Evolutionary conservation across 495 filamentous ascomycete genomes (phyloP).

Genomic region (Echria macrotheca): DNA sequence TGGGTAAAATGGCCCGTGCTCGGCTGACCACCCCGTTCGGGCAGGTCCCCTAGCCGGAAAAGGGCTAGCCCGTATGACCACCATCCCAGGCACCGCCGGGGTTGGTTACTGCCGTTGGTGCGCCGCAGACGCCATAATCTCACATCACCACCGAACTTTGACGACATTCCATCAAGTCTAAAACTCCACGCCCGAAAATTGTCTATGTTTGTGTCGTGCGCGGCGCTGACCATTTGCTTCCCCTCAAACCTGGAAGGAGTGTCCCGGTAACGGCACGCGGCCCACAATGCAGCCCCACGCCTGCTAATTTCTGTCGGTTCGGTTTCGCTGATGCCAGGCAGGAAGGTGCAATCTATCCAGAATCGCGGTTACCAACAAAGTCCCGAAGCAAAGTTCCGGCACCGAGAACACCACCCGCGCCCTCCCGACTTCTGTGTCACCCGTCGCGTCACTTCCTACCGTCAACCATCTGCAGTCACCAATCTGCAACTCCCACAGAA

Average conservation of each 20-base stretch:
- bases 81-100: background rate
- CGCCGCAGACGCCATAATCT: conserved; percentile 3
- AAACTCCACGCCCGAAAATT: too few relatives aligned
- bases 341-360: too few relatives aligned
- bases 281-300: too few relatives aligned
- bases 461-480: background rate
- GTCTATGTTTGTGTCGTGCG: too few relatives aligned
- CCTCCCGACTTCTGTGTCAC: conserved; percentile 17
- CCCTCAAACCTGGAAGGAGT: too few relatives aligned
- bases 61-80: background rate
- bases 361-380: too few relatives aligned
- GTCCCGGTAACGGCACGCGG: too few relatives aligned
- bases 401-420: conserved; percentile 12
- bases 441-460: conserved; percentile 2
- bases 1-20: background rate
- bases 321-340: too few relatives aligned
- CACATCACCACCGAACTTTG: conserved; percentile 10
- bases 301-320: too few relatives aligned
- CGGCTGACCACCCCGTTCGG: too few relatives aligned
- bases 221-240: too few relatives aligned
- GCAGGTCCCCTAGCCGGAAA: background rate
- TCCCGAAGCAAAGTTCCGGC: too few relatives aligned
- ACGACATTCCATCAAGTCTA: conserved; percentile 3
- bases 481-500: background rate
- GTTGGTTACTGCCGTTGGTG: background rate